Conservation (phyloP, 352 stramenopile species). For the Phytophthora parvispora region DNA sequence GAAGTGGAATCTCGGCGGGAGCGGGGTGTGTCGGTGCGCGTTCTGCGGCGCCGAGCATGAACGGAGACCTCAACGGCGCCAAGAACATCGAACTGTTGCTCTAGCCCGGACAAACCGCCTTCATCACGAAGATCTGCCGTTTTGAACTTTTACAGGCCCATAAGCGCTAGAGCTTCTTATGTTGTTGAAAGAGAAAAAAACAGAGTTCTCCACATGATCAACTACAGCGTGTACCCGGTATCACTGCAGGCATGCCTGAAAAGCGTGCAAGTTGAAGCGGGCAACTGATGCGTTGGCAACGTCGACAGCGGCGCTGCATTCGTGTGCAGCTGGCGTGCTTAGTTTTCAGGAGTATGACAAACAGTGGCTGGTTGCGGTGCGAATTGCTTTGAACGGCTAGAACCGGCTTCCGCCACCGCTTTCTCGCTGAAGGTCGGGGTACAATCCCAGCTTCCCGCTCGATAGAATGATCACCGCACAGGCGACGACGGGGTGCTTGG, state of each 20-base stretch:
- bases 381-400: neutral
- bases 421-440: neutral
- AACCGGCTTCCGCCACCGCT: slow-evolving; percentile 10
- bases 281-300: neutral
- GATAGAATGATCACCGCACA: slow-evolving; percentile 23
- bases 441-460: slow-evolving; percentile 8
- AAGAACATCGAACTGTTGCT: too few relatives aligned
- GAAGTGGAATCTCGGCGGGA: too few relatives aligned
- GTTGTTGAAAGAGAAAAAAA: too few relatives aligned
- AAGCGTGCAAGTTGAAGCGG: neutral
- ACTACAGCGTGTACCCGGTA: slow-evolving; percentile 11
- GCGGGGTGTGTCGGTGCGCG: too few relatives aligned
- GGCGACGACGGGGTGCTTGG: neutral
- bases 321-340: neutral
- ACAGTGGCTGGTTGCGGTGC: neutral
- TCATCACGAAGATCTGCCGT: too few relatives aligned
- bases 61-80: too few relatives aligned
- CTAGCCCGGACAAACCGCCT: too few relatives aligned
- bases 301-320: neutral
- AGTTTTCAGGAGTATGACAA: slow-evolving; percentile 7
- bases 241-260: too few relatives aligned
- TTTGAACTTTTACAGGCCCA: too few relatives aligned
- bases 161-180: too few relatives aligned
- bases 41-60: too few relatives aligned
- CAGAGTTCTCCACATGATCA: neutral